Base-by-base conservation (phyloP, 306 rosid species). In the Glycine soja region DNA sequence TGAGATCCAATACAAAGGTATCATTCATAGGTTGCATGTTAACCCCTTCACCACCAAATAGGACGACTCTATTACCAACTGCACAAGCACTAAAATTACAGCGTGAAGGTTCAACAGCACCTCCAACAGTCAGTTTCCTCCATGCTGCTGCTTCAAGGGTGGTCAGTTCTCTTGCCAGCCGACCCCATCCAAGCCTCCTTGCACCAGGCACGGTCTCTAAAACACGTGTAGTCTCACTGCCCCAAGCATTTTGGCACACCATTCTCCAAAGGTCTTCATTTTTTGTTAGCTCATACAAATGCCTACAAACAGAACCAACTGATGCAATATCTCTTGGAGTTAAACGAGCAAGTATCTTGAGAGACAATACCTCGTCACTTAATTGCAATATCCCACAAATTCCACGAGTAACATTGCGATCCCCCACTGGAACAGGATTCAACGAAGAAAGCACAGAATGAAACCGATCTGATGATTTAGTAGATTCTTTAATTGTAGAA, bases 171-270 rank as follows among this genome's bases (percentile, higher is more conserved):
- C 97, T 87, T 8, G 99, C 99, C 53, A 96, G 77, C 58, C 95
- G 88, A 80, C 93, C 98, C 99, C 99, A 96, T 47, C 98, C 98
- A 30, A 96, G 94, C 73, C 97, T 92, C 90, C 88, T 93, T 18
- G 99, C 98, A 85, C 99, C 98, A 76, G 99, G 97, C 52, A 96
- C 98, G 30, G 97, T 87, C 89, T 93, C 98, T 82, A 96, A 87
- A 86, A 93, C 91, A 76, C 94, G 91, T 56, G 99, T 93, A 42
- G 99, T 93, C 85, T 93, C 99, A 65, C 94, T 87, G 53, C 99
- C 99, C 99, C 99, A 96, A 13, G 98, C 98, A 88, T 96, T 96
- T 83, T 92, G 99, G 90, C 99, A 96, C 59, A 96, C 99, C 93
- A 87, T 91, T 83, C 97, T 89, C 99, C 99, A 96, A 18, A 96